Conservation (phyloP, 2,329 filamentous ascomycete genomes). For the Mycocentrospora acerina region DNA sequence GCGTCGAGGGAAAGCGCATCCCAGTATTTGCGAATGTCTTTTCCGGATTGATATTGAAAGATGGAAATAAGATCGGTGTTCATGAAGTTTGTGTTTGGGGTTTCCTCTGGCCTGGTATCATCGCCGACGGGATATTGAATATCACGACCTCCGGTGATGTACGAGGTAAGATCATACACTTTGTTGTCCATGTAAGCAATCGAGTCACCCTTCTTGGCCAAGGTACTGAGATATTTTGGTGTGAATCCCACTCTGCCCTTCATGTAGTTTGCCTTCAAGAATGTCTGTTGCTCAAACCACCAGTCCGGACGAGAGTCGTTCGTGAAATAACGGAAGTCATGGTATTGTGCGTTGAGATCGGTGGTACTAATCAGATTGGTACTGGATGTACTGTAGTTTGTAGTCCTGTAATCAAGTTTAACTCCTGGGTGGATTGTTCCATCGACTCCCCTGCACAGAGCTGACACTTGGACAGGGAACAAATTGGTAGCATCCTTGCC, state of each 20-base stretch:
- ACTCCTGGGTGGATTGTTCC: constrained; percentile 70
- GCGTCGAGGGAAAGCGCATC: constrained; percentile 64
- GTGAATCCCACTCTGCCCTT: constrained; percentile 89
- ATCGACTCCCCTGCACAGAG: constrained; percentile 77
- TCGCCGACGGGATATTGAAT: constrained; percentile 54
- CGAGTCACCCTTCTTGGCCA: constrained; percentile 64
- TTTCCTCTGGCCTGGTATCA: constrained; percentile 49
- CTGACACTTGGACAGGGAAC: constrained; percentile 93
- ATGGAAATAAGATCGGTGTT: constrained; percentile 69
- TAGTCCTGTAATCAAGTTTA: constrained; percentile 78
- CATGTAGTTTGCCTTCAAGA: constrained; percentile 74
- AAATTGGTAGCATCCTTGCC: constrained; percentile 83
- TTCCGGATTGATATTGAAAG: constrained; percentile 73
- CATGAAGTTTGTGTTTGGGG: constrained; percentile 74
- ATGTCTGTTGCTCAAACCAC: constrained; percentile 86
- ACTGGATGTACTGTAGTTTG: constrained; percentile 68
- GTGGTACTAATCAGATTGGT: constrained; percentile 64
- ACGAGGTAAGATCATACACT: constrained; percentile 88
- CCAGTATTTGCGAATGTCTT: constrained; percentile 84
- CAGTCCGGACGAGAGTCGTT: constrained; percentile 85
- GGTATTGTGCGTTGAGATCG: constrained; percentile 77
- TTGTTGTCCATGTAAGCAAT: constrained; percentile 77
- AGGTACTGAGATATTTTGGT: constrained; percentile 69
- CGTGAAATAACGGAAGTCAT: constrained; percentile 86
- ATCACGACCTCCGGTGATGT: constrained; percentile 72